Base-by-base conservation (phyloP, 2,329 filamentous ascomycete genomes). In the Emmonsiellopsis sp. region DNA sequence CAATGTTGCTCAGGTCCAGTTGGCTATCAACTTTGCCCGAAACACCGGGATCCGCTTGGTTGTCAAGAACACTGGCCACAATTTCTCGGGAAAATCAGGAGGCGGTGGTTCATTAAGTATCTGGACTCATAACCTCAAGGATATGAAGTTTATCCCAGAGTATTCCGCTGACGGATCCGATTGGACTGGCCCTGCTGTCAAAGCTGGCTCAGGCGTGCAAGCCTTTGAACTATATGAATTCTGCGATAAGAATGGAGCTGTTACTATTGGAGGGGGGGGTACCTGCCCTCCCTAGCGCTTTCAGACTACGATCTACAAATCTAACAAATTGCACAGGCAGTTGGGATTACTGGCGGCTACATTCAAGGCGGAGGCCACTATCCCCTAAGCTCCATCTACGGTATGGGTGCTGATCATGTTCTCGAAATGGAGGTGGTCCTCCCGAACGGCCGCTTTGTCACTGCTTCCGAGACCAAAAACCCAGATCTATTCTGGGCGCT, bases 331-430 rank as follows among this genome's bases (percentile, higher is more conserved):
- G 68, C 79, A 40, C 66, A 69, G 5, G 76, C 75, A 0, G 80
- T 85, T 5, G 81, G 81, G 1, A 59, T 81, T 7, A 76, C 78
- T 0, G 82, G 82, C 11, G 82, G 82, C 1, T 85, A 78, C 59
- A 14, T 80, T 77, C 48, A 83, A 83, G 6, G 70, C 86, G 79
- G 77, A 42, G 80, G 80, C 0, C 77, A 82, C 61, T 76, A 73
- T 13, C 77, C 78, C 2, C 60, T 82, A 51, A 74, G 73, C 10
- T 70, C 70, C 53, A 61, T 74, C 34, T 76, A 75, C 56, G 71
- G 79, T 56, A 71, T 79, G 0, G 78, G 68, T 11, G 80, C 80
- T 0, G 82, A 86, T 57, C 76, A 85, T 48, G 73, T 77, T 0
- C 69, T 86, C 2, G 72, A 77, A 56, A 79, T 71, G 51, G 73